Base-by-base conservation (phyloP, 2,329 filamentous ascomycete genomes). In the Phyllosticta citribraziliensis region DNA sequence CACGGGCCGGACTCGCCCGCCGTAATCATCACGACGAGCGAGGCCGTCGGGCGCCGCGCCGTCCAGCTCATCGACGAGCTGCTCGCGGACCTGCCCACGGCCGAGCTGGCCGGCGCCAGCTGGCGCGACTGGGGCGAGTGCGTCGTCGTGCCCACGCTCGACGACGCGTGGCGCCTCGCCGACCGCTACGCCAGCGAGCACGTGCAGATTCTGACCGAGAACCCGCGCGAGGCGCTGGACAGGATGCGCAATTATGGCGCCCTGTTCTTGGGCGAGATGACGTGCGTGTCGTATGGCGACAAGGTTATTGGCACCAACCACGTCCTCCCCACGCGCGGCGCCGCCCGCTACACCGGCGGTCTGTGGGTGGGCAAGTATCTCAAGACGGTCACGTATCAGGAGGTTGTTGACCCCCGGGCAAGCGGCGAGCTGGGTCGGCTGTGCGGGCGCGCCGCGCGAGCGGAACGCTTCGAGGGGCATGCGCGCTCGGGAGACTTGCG, bases 261-360 rank as follows among this genome's bases (percentile, higher is more conserved):
- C 0, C 60, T 82, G 6, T 82, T 82, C 67, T 66, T 82, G 20
- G 80, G 80, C 0, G 75, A 79, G 60, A 78, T 75, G 64, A 82
- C 80, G 0, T 82, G 79, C 64, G 80, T 82, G 1, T 78, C 75
- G 0, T 82, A 81, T 58, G 80, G 80, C 14, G 80, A 82, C 64
- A 82, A 82, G 74, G 77, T 76, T 40, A 82, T 82, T 62, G 80
- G 80, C 1, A 82, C 80, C 2, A 82, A 82, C 65, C 80, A 82
- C 65, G 80, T 82, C 2, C 71, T 83, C 0, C 80, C 80, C 0
- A 82, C 80, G 0, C 70, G 74, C 1, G 74, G 74, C 20, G 79
- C 79, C 0, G 75, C 76, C 0, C 68, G 76, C 2, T 82, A 79
- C 65, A 82, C 80, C 0, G 80, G 80, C 2, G 80, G 80, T 1